A percentile compares a stretch with the other conserved stretches of the same genome.
Evolutionary conservation across 306 rosid genomes (phyloP).

Genomic region (Amphicarpaea edgeworthii): DNA sequence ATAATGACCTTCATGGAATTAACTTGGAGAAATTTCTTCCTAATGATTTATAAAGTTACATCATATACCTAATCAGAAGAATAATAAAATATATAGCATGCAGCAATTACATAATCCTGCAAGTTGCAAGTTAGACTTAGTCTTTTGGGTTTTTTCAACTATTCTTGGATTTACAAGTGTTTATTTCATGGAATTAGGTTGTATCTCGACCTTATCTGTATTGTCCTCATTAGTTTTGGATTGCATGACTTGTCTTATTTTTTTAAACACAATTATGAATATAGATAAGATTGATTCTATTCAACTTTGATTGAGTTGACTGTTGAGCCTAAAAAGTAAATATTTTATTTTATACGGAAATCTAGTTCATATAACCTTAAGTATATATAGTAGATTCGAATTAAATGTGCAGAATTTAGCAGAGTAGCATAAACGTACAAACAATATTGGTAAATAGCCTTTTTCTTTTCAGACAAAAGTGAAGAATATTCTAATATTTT

Average conservation of each 20-base stretch:
- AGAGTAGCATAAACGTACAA: not conserved
- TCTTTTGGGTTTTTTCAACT: not conserved
- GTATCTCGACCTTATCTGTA: conserved; percentile 2
- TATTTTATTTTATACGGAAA: not conserved
- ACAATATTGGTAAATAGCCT: not conserved
- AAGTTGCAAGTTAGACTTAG: conserved; percentile 16
- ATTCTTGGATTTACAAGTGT: conserved; percentile 12
- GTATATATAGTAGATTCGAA: not conserved
- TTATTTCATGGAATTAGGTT: conserved; percentile 13
- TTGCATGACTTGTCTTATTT: not conserved
- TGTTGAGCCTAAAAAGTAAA: conserved; percentile 1
- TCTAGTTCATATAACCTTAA: not conserved
- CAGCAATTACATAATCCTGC: not conserved
- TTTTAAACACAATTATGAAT: not conserved
- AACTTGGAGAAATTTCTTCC: conserved; percentile 29
- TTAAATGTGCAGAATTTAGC: not conserved
- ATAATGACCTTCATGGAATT: conserved; percentile 25
- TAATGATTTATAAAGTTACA: conserved; percentile 13
- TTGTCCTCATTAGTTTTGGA: not conserved
- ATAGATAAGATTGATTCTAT: not conserved
- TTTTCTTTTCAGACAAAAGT: not conserved
- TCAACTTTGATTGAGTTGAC: not conserved
- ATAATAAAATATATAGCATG: conserved; percentile 1
- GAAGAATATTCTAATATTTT: not conserved
- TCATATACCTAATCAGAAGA: conserved; percentile 46